Evolutionary conservation across 768 basidiomycete species (phyloP).

Genomic region (Boletus fagicola): DNA sequence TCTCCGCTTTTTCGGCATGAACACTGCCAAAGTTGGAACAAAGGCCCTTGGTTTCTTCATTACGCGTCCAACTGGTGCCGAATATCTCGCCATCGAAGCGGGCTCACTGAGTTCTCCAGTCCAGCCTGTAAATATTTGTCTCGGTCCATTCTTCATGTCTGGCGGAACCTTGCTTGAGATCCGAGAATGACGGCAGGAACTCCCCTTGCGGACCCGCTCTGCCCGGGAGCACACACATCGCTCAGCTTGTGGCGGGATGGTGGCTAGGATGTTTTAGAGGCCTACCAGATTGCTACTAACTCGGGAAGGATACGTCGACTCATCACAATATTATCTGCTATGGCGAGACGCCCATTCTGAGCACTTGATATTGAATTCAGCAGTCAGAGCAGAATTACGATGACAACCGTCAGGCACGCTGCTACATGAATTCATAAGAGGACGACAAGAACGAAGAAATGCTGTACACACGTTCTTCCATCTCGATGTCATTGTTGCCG

Average conservation of each 20-base stretch:
- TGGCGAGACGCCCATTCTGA: not conserved
- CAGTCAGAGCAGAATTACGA: not conserved
- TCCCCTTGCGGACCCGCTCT: not conserved
- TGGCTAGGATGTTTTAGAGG: not conserved
- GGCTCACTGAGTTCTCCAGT: not conserved
- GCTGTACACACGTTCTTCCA: slow-evolving; percentile 7
- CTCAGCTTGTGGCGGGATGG: not conserved
- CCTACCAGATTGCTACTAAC: not conserved
- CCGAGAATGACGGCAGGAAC: not conserved
- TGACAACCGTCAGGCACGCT: not conserved
- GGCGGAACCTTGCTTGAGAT: not conserved
- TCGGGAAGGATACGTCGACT: not conserved
- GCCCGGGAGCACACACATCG: not conserved
- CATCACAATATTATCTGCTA: not conserved
- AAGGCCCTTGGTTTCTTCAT: not conserved
- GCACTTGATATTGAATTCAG: not conserved
- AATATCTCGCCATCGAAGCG: not conserved
- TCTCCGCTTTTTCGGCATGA: slow-evolving; percentile 1
- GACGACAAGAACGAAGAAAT: not conserved
- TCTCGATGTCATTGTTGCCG: not conserved
- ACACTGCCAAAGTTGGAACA: not conserved
- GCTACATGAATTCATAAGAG: not conserved
- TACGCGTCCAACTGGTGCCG: not conserved
- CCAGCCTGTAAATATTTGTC: not conserved
- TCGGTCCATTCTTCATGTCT: not conserved